These are phyloP conservation scores for Backusella australiensis DNA, from an alignment of 192 early-diverging fungal species.

Conservation along the genomic window DNA sequence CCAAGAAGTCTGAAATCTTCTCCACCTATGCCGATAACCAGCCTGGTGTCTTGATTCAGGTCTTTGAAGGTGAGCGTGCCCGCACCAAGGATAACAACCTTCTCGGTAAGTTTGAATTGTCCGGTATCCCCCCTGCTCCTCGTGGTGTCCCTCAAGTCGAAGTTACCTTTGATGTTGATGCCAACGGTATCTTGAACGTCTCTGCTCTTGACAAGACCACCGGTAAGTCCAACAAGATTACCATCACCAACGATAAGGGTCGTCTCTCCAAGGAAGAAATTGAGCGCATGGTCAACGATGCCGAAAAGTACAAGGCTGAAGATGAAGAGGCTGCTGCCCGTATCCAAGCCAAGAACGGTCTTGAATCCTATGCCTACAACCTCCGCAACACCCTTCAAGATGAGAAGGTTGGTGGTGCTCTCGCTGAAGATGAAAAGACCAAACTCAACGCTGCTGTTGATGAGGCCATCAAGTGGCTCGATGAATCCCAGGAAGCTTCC, in stretches of 20 bases:
- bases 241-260: conserved; percentile 99
- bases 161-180: conserved; percentile 96
- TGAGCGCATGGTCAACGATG: conserved; percentile 84
- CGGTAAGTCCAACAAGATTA: conserved; percentile 94
- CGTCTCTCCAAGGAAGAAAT: conserved; percentile 43
- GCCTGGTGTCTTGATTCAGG: conserved; percentile 94
- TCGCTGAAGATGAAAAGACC: conserved; percentile 86
- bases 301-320: conserved; percentile 86
- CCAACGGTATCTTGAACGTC: conserved; percentile 98
- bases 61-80: conserved; percentile 96
- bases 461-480: conserved; percentile 94
- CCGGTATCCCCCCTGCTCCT: conserved; percentile 95
- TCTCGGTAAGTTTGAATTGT: conserved; percentile 97
- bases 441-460: conserved; percentile 81
- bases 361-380: conserved; percentile 98
- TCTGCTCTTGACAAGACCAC: conserved; percentile 93
- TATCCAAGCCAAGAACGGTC: conserved; percentile 89
- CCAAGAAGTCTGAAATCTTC: conserved; percentile 70
- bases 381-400: conserved; percentile 90
- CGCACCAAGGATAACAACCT: conserved; percentile 98
- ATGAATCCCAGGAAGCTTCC: conserved; percentile 89
- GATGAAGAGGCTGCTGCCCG: conserved; percentile 94
- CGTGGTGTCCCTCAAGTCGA: conserved; percentile 97
- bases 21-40: conserved; percentile 98
- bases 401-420: conserved; percentile 81